Evolutionary conservation across 108 stramenopile genomes (phyloP), one percentile per base, ranked within the genome.

Genomic region (Epipyxis sp.): DNA sequence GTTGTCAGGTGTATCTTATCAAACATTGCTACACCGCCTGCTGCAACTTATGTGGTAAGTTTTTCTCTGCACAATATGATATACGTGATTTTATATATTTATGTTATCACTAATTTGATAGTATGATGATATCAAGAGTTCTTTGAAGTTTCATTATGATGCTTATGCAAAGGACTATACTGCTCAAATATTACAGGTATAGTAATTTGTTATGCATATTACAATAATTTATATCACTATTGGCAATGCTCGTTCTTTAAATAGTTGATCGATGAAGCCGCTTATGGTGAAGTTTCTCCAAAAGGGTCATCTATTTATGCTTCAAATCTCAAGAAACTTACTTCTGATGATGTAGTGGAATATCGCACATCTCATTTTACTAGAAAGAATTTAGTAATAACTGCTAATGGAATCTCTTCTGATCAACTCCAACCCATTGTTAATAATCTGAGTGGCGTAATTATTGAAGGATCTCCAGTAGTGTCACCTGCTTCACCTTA

Each of bases 41-140:
- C 3, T 29, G 46, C 37, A 39, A 6, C 71, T 10, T 74, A 74
- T 57, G 37, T 74, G 71, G 71, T 74, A 74, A 20, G 71, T 67
- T 20, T 67, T 67, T 39, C 6, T 20, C 42, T 67, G 65, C 37
- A 43, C 6, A 13, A 42, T 20, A 13, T 6, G 13, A 13, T 20
- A 20, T 67, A 20, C 42, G 20, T 20, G 46, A 13, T 6, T 20
- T 50, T 50, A 6, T 13, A 13, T 13, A 50, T 50, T 20, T 13
- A 13, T 20, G 6, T 13, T 50, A 20, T 50, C 20, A 13, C 6
- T 13, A 6, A 20, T 13, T 50, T 20, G 46, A 50, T 50, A 50
- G 46, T 50, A 13, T 50, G 46, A 50, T 13, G 46, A 50, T 6
- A 13, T 20, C 13, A 6, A 20, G 6, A 20, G 46, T 13, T 13